Conservation (phyloP, 352 stramenopile genomes). For the Plasmopara viticola region DNA sequence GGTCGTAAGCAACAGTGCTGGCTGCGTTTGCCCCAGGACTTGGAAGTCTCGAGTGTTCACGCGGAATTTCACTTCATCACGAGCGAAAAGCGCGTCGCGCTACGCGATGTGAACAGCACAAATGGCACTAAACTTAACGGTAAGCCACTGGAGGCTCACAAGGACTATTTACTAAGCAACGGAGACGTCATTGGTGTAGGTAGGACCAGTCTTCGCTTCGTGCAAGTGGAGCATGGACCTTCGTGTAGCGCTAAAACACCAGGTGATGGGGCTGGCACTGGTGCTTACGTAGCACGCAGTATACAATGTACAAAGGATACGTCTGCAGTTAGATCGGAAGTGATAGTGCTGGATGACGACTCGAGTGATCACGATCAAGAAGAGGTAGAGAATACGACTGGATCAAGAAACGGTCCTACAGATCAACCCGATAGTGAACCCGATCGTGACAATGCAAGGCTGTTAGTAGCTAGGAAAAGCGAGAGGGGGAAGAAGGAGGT, state of each 20-base stretch:
- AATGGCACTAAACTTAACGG: constrained; percentile 59
- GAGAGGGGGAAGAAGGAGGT: too few species aligned
- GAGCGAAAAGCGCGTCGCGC: not conserved
- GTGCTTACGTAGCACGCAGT: too few species aligned
- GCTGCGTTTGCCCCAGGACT: constrained; percentile 40
- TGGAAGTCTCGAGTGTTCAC: constrained; percentile 57
- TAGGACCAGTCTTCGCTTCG: constrained; percentile 30
- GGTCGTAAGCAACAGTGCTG: constrained; percentile 44
- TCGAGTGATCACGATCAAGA: constrained; percentile 1
- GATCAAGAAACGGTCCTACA: not conserved
- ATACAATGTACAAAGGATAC: too few species aligned
- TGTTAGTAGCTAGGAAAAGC: too few species aligned
- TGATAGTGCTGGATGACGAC: constrained; percentile 17
- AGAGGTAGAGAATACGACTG: not conserved
- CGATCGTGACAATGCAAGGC: constrained; percentile 1
- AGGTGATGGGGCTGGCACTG: not conserved
- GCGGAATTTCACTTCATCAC: constrained; percentile 31
- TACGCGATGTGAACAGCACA: constrained; percentile 45
- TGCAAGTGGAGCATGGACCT: constrained; percentile 17
- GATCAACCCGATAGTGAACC: constrained; percentile 20
- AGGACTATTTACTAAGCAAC: constrained; percentile 27
- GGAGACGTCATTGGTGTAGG: constrained; percentile 43
- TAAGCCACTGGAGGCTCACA: constrained; percentile 8
- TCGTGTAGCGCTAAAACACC: constrained; percentile 7
- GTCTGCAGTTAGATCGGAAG: constrained; percentile 1